Evolutionary conservation across 1,139 yeast species (phyloP), one percentile per base, ranked within the genome.

Genomic region (Protomyces macrosporus): DNA sequence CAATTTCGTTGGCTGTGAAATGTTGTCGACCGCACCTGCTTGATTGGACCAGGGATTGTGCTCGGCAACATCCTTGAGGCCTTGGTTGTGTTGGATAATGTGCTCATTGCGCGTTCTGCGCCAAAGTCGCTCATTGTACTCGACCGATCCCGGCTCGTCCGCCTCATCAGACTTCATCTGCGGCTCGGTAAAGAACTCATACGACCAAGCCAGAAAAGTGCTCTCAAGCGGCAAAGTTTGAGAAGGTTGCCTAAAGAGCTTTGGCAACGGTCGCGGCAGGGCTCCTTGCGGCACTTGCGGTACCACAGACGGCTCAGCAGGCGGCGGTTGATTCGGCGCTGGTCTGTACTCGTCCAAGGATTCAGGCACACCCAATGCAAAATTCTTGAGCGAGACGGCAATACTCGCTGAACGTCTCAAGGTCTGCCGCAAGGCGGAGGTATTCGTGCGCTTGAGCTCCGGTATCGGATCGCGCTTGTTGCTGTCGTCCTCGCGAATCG

Each of bases 111-210:
- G 81, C 71, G 88, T 88, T 68, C 95, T 81, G 70, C 97, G 82
- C 98, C 98, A 93, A 40, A 88, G 77, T 66, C 96, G 80, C 70
- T 84, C 86, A 42, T 88, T 84, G 71, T 90, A 89, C 68, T 90
- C 93, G 67, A 86, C 84, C 65, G 96, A 88, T 0, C 98, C 98
- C 0, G 97, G 96, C 72, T 91, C 97, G 70, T 93, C 98, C 23
- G 85, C 78, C 71, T 93, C 98, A 12, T 56, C 60, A 65, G 84
- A 83, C 68, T 84, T 85, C 87, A 93, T 88, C 72, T 93, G 98
- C 0, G 99, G 98, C 72, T 91, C 98, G 72, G 91, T 97, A 76
- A 91, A 93, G 72, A 90, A 91, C 72, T 93, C 98, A 68, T 88
- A 80, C 71, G 93, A 84, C 78, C 90, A 93, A 65, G 89, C 96